These are phyloP conservation scores for Fusarium sp. DNA, from an alignment of 2,329 filamentous ascomycete species.

Conservation along the genomic window DNA sequence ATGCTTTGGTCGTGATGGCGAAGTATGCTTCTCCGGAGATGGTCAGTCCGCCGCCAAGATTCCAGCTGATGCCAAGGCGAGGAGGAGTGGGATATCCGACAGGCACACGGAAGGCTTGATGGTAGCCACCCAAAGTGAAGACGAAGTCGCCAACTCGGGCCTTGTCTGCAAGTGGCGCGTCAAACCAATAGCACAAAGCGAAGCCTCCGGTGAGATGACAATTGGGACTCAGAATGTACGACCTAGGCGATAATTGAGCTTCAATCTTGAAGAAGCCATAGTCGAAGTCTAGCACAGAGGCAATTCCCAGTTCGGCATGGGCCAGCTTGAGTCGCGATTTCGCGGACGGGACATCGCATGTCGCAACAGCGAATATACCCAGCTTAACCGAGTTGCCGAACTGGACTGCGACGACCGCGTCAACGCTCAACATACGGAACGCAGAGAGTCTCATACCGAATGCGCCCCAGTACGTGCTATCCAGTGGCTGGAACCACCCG, in stretches of 20 bases:
- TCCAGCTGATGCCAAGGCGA: constrained; percentile 55
- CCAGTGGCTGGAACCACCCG: constrained; percentile 48
- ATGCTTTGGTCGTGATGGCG: constrained; percentile 57
- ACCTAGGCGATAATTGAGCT: constrained; percentile 54
- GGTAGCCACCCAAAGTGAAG: constrained; percentile 60
- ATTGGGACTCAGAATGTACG: constrained; percentile 52
- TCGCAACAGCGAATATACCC: constrained; percentile 50
- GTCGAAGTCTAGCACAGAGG: constrained; percentile 50
- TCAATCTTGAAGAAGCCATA: constrained; percentile 52
- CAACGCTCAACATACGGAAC: constrained; percentile 52
- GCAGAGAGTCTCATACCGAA: constrained; percentile 53
- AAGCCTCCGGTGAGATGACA: constrained; percentile 58
- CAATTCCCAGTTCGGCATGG: constrained; percentile 54
- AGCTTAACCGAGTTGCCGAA: constrained; percentile 48
- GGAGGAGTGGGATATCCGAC: constrained; percentile 52
- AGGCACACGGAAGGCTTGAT: constrained; percentile 51
- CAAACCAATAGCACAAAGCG: constrained; percentile 55
- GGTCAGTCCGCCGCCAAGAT: constrained; percentile 44
- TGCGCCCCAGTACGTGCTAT: constrained; percentile 52
- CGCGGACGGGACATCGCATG: constrained; percentile 46
- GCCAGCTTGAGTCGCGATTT: constrained; percentile 43
- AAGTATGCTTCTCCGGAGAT: constrained; percentile 58
- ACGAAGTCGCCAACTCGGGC: constrained; percentile 54
- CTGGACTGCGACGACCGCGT: constrained; percentile 52
- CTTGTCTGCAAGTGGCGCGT: constrained; percentile 29